A percentile compares a stretch with the other conserved stretches of the same genome.
phyloP scores from a whole-genome alignment of 2,329 filamentous ascomycete genomes.

The Sporothrix humicola region DNA sequence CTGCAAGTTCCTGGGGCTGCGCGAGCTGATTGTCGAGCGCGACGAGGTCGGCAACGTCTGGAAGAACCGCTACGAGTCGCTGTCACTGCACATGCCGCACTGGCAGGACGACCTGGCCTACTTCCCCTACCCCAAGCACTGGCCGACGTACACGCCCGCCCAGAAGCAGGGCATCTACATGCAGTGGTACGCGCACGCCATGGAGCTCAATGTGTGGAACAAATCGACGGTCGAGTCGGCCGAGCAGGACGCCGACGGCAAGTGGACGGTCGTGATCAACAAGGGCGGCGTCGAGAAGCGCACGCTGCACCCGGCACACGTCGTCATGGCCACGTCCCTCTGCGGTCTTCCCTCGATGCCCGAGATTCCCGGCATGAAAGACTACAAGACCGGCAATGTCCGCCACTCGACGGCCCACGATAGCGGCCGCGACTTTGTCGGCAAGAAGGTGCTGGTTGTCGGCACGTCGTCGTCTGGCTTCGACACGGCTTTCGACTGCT shows the following conservation, averaged over 20 bases:
- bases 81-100: constrained; percentile 37
- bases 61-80: constrained; percentile 52
- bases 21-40: constrained; percentile 50
- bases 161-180: constrained; percentile 54
- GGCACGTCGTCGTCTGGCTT: constrained; percentile 81
- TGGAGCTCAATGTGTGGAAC: constrained; percentile 49
- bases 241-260: constrained; percentile 49
- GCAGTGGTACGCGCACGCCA: constrained; percentile 50
- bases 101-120: constrained; percentile 52
- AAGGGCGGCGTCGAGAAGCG: constrained; percentile 29
- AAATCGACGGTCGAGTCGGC: constrained; percentile 39
- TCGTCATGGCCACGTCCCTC: constrained; percentile 33
- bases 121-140: constrained; percentile 45
- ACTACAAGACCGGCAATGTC: constrained; percentile 18
- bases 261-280: constrained; percentile 58
- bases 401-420: constrained; percentile 31
- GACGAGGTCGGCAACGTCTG: constrained; percentile 55
- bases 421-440: constrained; percentile 35
- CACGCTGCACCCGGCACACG: constrained; percentile 31
- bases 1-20: constrained; percentile 39
- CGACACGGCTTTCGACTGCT: constrained; percentile 73
- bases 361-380: constrained; percentile 25
- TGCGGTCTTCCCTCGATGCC: constrained; percentile 29
- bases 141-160: constrained; percentile 50
- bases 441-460: constrained; percentile 73